phyloP scores from a whole-genome alignment of 139 green algal genomes.

The Tetraselmis chui region DNA sequence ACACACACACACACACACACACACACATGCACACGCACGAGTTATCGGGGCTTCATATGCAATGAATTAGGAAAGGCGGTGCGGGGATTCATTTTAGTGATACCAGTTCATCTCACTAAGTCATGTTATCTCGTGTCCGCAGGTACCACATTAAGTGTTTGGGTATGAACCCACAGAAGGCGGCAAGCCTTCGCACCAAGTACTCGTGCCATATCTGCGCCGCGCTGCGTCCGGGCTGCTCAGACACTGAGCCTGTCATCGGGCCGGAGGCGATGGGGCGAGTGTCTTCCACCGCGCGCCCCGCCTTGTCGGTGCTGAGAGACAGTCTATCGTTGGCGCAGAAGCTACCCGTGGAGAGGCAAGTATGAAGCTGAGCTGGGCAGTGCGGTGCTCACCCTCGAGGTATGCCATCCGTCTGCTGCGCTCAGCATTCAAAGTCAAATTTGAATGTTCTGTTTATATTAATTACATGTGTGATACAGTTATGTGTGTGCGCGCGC shows the following conservation, averaged over 20 bases:
- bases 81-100: too few species aligned
- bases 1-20: too few species aligned
- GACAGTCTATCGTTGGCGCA: constrained; percentile 28
- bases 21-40: too few species aligned
- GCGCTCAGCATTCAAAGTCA: too few species aligned
- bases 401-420: too few species aligned
- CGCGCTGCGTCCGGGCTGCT: constrained; percentile 22
- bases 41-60: too few species aligned
- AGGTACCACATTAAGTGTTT: constrained; percentile 65
- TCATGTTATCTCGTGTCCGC: too few species aligned
- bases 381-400: neutral
- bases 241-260: constrained; percentile 20
- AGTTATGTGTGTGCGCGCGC: too few species aligned
- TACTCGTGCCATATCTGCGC: constrained; percentile 63
- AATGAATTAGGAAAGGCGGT: too few species aligned
- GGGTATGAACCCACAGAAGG: constrained; percentile 29
- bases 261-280: constrained; percentile 1
- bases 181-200: constrained; percentile 16
- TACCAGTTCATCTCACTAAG: too few species aligned
- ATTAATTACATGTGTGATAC: too few species aligned
- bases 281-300: constrained; percentile 28
- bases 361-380: constrained; percentile 30
- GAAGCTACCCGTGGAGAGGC: constrained; percentile 6
- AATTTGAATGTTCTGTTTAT: too few species aligned
- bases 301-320: constrained; percentile 21